Evolutionary conservation across 2,329 filamentous ascomycete species (phyloP), one percentile per base, ranked within the genome.

Genomic region (Hirsutella thompsonii): DNA sequence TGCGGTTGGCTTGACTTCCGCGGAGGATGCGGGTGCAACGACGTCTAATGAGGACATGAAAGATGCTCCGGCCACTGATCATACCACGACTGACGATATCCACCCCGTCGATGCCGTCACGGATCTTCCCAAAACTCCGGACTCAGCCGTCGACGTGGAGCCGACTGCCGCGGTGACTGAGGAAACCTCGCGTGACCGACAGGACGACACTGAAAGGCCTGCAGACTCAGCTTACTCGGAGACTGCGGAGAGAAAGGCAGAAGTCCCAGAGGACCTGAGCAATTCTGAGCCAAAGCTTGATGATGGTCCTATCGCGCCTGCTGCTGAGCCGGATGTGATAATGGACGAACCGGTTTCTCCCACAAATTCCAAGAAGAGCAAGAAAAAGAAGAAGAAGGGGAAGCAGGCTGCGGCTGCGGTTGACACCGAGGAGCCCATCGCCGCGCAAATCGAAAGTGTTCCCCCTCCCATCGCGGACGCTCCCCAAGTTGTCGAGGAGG

Each of bases 181-280:
- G 18, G 40, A 43, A 3, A 8, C 21, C 3, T 30, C 32, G 18
- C 37, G 38, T n/a, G 9, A 30, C 6, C 13, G 49, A 47, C 34
- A 49, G 45, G 46, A 47, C 42, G 35, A 53, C 41, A 34, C 49
- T 44, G 43, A 41, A 33, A 36, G 18, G 32, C 32, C n/a, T 14
- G 14, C 14, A 16, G 8, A 34, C 32, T 11, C 29, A 2, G 29
- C 29, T n/a, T n/a, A n/a, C n/a, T n/a, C n/a, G n/a, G n/a, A n/a
- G n/a, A n/a, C n/a, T n/a, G n/a, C n/a, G n/a, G n/a, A n/a, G n/a
- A n/a, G n/a, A n/a, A n/a, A 32, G 29, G 29, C 29, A 11, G 13
- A 11, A 32, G 29, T 3, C 16, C 29, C 29, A 5, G 29, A 32
- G 29, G 10, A n/a, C 16, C 13, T 26, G 6, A 26, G 23, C 23